Evolutionary conservation across 164 flowering plant species (phyloP), one percentile per base, ranked within the genome.

Genomic region (Sextonia rubra): DNA sequence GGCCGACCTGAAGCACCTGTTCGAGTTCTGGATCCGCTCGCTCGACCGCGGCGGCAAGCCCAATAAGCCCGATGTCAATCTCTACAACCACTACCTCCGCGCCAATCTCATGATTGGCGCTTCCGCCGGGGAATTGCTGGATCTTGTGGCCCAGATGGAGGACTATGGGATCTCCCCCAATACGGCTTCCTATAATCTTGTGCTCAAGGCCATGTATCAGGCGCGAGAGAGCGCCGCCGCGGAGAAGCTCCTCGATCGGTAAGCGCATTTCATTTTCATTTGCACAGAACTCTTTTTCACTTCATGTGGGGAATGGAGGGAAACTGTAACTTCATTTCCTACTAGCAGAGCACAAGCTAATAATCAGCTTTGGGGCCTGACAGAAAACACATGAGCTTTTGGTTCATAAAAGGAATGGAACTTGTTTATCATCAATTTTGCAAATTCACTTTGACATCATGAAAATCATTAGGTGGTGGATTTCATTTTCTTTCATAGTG

Each of bases 101-200:
- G 97, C 99, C 24, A 87, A 87, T 60, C 72, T 92, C 75, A 89
- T 89, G 95, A 68, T 68, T 12, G 87, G 86, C 2, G 91, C 89
- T 0, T 32, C 88, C 0, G 82, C 88, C 1, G 92, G 77, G 27
- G 91, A 90, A 65, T 75, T 96, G 79, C 77, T 93, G 3, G 93
- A 87, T 79, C 75, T 91, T 47, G 88, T 93, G 12, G 85, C 83
- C 0, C 77, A 80, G 58, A 92, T 92, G 97, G 93, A 88, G 22
- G 88, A 81, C 58, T 91, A 79, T 64, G 81, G 44, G 2, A 66
- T 96, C 18, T 23, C 26, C 12, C 97, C 98, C 6, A 92, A 93
- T 66, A 91, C 98, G 0, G 97, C 97, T 0, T 91, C 98, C 0
- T 92, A 55, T 76, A 96, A 96, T 83, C 62, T 91, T 58, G 97